Base-by-base conservation (phyloP, 768 basidiomycete species). In the Sporobolomyces roseus region DNA sequence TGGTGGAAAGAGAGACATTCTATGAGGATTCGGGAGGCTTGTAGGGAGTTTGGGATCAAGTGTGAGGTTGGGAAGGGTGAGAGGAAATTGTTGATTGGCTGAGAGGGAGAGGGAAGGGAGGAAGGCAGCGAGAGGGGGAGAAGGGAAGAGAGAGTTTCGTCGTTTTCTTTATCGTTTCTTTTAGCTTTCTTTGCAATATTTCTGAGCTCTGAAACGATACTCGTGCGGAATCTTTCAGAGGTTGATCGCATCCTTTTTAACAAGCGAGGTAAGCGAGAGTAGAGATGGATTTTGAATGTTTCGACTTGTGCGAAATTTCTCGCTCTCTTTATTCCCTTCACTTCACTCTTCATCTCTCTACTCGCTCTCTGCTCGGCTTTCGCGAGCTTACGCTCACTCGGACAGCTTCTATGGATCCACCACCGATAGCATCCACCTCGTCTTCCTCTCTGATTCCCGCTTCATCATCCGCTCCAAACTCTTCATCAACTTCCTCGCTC, bases 381-480 rank as follows among this genome's bases (percentile, higher is more conserved):
- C 9, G 38, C 38, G 38, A 41, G 10, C 38, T 17, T 9, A 17
- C 17, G 17, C 9, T 17, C 17, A 41, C 38, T 17, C 38, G 38
- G 10, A 17, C 9, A 17, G n/a, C n/a, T n/a, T n/a, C n/a, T n/a
- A 56, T 56, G 55, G 55, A 56, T 56, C 55, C 55, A 41, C 55
- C 55, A 36, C 41, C 56, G 14, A 23, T 46, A 46, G 41, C 56
- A 13, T n/a, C 41, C 46, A 53, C 50, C 21, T 23, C 45, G 23
- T 13, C 45, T 46, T 21, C 12, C 38, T 9, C 17, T 46, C 45
- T 7, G 21, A 46, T 21, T 7, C 21, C 45, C 45, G 12, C 45
- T 6, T 13, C 45, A 46, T 14, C 21, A 10, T 25, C 49, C 25
- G 27, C 17, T 25, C 12, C 49, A 21, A 41, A 10, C 14, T 46